phyloP scores from a whole-genome alignment of 345 rosid genomes.

The Lumnitzera racemosa region DNA sequence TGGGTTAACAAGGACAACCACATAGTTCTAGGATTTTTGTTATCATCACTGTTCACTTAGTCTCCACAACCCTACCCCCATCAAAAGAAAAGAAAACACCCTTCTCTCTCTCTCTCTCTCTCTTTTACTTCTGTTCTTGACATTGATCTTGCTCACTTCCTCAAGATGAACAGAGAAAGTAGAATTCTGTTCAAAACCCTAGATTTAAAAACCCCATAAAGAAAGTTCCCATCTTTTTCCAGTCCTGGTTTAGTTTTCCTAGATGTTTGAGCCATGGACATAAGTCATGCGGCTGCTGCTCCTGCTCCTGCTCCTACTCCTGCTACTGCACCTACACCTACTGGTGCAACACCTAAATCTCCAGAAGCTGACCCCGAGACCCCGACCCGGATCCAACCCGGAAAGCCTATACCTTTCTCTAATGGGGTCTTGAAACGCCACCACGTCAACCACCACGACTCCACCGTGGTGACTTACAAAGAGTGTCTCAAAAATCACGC shows the following conservation, averaged over 20 bases:
- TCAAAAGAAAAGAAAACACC: background rate
- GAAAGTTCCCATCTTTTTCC: background rate
- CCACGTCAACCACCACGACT: background rate
- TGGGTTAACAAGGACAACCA: conserved; percentile 25
- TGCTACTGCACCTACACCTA: background rate
- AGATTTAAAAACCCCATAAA: too few species aligned
- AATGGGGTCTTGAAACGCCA: conserved; percentile 18
- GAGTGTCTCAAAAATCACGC: conserved; percentile 32
- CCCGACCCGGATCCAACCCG: conserved; percentile 15
- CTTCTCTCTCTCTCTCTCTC: background rate
- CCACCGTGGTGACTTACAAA: background rate
- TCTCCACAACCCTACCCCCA: background rate
- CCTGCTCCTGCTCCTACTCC: too few species aligned
- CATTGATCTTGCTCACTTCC: background rate
- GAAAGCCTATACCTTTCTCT: conserved; percentile 15
- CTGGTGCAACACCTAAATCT: conserved; percentile 13
- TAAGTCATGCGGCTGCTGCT: background rate
- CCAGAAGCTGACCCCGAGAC: conserved; percentile 18
- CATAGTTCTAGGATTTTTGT: conserved; percentile 17
- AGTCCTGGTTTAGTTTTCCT: background rate
- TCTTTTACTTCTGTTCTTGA: background rate
- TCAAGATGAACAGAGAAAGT: background rate
- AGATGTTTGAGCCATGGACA: conserved; percentile 21
- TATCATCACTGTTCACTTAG: conserved; percentile 5
- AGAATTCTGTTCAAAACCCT: background rate